These are phyloP conservation scores for Digitaria exilis DNA, from an alignment of 202 grass and related monocot species.

Conservation along the genomic window DNA sequence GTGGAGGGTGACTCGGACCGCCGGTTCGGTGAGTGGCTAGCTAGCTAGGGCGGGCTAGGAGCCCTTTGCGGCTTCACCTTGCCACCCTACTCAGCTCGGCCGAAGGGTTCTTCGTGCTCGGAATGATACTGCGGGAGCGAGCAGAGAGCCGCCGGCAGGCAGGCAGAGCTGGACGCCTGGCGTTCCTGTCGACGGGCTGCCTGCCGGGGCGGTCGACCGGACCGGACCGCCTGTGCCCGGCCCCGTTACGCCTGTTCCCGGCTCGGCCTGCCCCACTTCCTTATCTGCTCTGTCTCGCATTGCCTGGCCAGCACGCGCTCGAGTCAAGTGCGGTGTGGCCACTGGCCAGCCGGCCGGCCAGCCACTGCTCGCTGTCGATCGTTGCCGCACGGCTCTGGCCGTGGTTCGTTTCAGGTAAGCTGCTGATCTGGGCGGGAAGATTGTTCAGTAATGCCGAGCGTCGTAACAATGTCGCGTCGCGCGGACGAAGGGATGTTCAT, in stretches of 20 bases:
- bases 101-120: constrained; percentile 26
- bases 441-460: not conserved
- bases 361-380: not conserved
- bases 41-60: not conserved
- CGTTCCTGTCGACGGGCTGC: constrained; percentile 34
- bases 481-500: not conserved
- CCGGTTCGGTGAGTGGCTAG: not conserved
- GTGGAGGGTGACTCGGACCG: constrained; percentile 12
- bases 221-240: not conserved
- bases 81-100: not conserved
- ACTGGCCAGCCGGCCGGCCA: not conserved
- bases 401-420: not conserved
- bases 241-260: constrained; percentile 16
- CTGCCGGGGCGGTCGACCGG: constrained; percentile 21
- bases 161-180: constrained; percentile 19
- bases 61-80: not conserved
- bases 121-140: constrained; percentile 13
- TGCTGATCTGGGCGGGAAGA: not conserved
- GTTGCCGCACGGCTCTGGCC: not conserved
- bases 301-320: not conserved
- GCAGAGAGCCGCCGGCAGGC: not conserved
- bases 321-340: not conserved
- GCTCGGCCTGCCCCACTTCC: not conserved
- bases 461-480: not conserved
- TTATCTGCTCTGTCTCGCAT: constrained; percentile 27